Evolutionary conservation across 2,329 filamentous ascomycete genomes (phyloP), one percentile per base, ranked within the genome.

Genomic region (Trichoderma asperellum): DNA sequence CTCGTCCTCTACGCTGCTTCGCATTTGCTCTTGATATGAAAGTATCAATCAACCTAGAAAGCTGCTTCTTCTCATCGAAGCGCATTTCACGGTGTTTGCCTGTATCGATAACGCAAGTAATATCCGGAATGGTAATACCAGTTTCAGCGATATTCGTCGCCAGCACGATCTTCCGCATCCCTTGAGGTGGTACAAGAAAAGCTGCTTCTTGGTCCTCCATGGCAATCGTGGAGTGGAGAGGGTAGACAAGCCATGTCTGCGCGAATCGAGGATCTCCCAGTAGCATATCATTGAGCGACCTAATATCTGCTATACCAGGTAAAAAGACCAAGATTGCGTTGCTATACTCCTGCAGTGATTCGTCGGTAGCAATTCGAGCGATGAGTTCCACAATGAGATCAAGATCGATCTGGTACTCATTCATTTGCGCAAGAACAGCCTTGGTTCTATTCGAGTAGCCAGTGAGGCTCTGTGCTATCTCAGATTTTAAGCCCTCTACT

Each of bases 71-170:
- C 81, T 99, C 96, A 76, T 99, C 95, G 75, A 97, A 98, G 34
- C 95, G 86, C 95, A 97, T 97, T 79, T 97, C 95, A 73, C 96
- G 94, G 80, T 98, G 95, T 79, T 97, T 98, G 68, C 96, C 96
- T 0, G 94, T 94, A 79, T 99, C 96, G 70, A 99, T 92, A 57
- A 99, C 96, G 74, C 94, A 97, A 0, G 96, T 98, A 35, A 99
- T 93, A 77, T 99, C 96, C 1, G 96, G 96, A 73, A 99, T 99
- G 0, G 96, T 99, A 76, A 99, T 97, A 83, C 96, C 96, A 0
- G 96, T 99, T 79, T 99, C 96, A 5, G 96, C 96, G 78, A 99
- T 99, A 77, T 99, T 99, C 16, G 96, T 99, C 1, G 96, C 94
- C 67, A 99, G 86, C 2, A 99, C 95, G 72, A 99, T 96, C 81